Conservation (phyloP, 257 asterid genomes). For the Schizonepeta tenuifolia region DNA sequence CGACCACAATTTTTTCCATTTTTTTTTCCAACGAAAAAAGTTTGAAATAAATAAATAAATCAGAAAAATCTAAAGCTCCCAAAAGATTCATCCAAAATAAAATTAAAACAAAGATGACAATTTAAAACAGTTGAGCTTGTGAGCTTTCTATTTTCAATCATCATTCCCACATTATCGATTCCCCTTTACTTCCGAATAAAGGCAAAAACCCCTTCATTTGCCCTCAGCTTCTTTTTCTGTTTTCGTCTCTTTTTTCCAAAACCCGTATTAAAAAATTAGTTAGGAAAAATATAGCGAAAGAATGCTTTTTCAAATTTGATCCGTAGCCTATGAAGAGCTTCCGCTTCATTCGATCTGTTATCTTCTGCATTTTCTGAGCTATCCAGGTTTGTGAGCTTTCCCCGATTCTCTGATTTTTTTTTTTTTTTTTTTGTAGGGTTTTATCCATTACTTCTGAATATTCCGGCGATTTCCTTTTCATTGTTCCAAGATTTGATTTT, state of each 20-base stretch:
- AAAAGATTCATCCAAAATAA: background rate
- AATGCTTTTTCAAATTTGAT: constrained; percentile 31
- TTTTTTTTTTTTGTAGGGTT: constrained; percentile 37
- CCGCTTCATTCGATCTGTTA: constrained; percentile 32
- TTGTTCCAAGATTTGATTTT: constrained; percentile 15
- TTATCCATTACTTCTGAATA: constrained; percentile 6
- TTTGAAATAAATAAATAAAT: no score
- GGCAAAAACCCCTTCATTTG: constrained; percentile 28
- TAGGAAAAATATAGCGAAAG: background rate
- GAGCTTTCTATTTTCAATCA: constrained; percentile 36
- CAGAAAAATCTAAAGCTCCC: background rate
- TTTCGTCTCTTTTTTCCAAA: constrained; percentile 26
- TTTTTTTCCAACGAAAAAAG: background rate
- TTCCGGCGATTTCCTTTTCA: background rate
- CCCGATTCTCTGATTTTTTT: constrained; percentile 20
- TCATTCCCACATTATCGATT: constrained; percentile 34
- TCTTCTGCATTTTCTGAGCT: constrained; percentile 33
- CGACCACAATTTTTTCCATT: background rate
- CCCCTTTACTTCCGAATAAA: constrained; percentile 43
- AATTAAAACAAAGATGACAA: background rate
- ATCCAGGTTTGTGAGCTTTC: constrained; percentile 41
- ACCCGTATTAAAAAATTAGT: background rate
- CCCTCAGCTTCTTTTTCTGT: constrained; percentile 33
- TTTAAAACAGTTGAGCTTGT: background rate
- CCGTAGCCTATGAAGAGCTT: constrained; percentile 31